Percentiles rank a stretch among this genome's conserved stretches.
Conservation (phyloP, 148 eudicot genomes). For the Hydrangea macrophylla region DNA sequence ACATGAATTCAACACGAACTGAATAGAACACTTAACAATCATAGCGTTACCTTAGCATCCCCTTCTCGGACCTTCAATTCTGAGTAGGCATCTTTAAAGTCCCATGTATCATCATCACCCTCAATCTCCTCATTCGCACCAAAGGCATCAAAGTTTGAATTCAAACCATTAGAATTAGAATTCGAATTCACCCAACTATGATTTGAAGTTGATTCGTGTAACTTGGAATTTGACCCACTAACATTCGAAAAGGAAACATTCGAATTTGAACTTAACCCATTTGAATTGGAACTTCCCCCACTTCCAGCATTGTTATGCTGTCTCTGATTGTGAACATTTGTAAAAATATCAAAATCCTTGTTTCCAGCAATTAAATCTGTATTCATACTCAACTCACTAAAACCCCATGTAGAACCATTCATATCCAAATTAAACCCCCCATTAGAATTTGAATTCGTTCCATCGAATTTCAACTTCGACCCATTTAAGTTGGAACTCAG, state of each 20-base stretch:
- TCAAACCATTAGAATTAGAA: background rate
- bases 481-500: conserved; percentile 7
- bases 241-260: background rate
- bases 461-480: background rate
- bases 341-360: background rate
- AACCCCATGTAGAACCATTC: conserved; percentile 5
- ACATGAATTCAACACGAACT: background rate
- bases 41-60: conserved; percentile 35
- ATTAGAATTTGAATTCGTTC: background rate
- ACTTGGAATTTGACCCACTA: background rate
- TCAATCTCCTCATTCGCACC: conserved; percentile 22
- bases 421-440: background rate
- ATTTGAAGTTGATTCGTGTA: too few species aligned
- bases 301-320: background rate
- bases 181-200: too few species aligned
- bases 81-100: conserved; percentile 58
- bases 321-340: background rate
- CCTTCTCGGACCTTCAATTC: conserved; percentile 19
- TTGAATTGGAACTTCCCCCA: too few species aligned
- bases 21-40: background rate
- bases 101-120: conserved; percentile 65
- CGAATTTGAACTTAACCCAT: background rate
- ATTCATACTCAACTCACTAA: conserved; percentile 1
- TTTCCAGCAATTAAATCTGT: background rate
- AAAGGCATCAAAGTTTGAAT: background rate